phyloP scores from a whole-genome alignment of 768 basidiomycete genomes.

The Trametes coccinea region DNA sequence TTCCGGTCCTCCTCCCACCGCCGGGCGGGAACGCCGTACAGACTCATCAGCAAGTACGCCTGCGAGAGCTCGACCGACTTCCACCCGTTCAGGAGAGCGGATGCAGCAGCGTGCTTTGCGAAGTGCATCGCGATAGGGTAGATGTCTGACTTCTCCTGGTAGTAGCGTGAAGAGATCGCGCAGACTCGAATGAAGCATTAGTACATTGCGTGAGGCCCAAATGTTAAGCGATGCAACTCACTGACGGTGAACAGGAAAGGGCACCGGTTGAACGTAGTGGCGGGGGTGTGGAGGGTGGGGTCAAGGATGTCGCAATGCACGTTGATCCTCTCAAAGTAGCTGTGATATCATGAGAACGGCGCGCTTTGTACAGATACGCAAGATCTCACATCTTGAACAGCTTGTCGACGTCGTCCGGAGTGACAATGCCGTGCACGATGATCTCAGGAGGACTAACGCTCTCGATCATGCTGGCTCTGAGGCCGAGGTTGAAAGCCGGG shows the following conservation, averaged over 20 bases:
- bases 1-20: constrained; percentile 90
- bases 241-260: constrained; percentile 91
- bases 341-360: constrained; percentile 30
- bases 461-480: constrained; percentile 72
- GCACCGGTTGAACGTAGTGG: constrained; percentile 76
- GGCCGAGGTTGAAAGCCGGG: constrained; percentile 69
- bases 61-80: constrained; percentile 85
- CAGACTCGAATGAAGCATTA: constrained; percentile 54
- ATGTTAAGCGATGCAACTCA: constrained; percentile 38
- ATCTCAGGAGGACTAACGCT: constrained; percentile 82
- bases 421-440: constrained; percentile 75
- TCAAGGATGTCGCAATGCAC: constrained; percentile 76
- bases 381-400: constrained; percentile 77
- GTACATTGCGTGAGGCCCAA: neutral
- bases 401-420: constrained; percentile 75
- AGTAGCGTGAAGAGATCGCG: constrained; percentile 83
- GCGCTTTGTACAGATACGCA: too few relatives aligned
- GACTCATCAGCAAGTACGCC: constrained; percentile 87
- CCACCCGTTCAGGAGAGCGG: constrained; percentile 57
- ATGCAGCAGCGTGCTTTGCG: constrained; percentile 79
- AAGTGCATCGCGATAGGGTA: constrained; percentile 90
- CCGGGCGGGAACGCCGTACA: constrained; percentile 76
- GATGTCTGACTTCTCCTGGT: constrained; percentile 79
- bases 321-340: constrained; percentile 72
- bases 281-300: constrained; percentile 77